phyloP scores from a whole-genome alignment of 495 filamentous ascomycete species.

The Bacidia gigantensis region DNA sequence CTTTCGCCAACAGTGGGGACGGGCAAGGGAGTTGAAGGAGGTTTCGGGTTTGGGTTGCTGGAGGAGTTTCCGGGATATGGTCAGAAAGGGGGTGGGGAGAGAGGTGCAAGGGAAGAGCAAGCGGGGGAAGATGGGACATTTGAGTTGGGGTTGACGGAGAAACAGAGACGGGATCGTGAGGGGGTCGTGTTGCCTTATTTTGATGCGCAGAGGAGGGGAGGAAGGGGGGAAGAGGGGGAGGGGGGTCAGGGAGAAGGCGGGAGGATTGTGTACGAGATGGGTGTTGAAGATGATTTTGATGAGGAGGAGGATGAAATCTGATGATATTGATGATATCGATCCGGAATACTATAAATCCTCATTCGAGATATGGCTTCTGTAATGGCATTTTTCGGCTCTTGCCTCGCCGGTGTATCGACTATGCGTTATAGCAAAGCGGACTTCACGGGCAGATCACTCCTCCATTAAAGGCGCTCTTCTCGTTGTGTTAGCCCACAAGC shows the following conservation, averaged over 20 bases:
- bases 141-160: conserved; percentile 74
- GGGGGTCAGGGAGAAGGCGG: conserved; percentile 71
- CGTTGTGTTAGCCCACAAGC: no score
- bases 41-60: conserved; percentile 31
- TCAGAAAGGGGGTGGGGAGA: conserved; percentile 39
- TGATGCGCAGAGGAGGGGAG: conserved; percentile 71
- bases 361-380: no score
- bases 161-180: conserved; percentile 71
- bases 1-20: conserved; percentile 39
- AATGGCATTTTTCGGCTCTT: no score
- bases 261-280: conserved; percentile 91
- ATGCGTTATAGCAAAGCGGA: no score
- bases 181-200: conserved; percentile 85
- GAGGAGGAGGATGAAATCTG: conserved; percentile 97
- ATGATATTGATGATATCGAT: no score
- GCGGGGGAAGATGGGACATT: conserved; percentile 50
- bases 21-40: conserved; percentile 36
- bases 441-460: no score
- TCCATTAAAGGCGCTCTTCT: no score
- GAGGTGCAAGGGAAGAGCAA: conserved; percentile 23
- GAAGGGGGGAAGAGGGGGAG: conserved; percentile 62
- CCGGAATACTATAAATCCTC: no score
- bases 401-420: no score
- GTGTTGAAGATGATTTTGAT: conserved; percentile 93
- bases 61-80: conserved; percentile 54